phyloP scores from a whole-genome alignment of 345 rosid species.

The Moringa oleifera region DNA sequence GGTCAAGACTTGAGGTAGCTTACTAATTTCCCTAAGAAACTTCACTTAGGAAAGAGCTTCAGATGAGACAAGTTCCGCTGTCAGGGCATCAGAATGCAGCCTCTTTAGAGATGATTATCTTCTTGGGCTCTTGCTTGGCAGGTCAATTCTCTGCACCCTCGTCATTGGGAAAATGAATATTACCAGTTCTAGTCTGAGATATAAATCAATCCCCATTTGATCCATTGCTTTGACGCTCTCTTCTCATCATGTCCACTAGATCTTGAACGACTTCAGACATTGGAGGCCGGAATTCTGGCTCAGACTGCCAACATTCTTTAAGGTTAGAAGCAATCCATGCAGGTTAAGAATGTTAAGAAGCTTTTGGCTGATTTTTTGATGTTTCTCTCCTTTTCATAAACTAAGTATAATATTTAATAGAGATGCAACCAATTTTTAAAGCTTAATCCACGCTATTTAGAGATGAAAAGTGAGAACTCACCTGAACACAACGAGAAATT shows the following conservation, averaged over 20 bases:
- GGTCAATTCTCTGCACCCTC: conserved; percentile 11
- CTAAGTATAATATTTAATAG: too few relatives aligned
- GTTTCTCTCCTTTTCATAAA: background rate
- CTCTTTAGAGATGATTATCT: conserved; percentile 12
- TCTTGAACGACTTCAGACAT: conserved; percentile 99
- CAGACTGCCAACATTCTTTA: conserved; percentile 39
- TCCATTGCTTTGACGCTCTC: conserved; percentile 53
- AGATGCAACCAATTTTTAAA: too few relatives aligned
- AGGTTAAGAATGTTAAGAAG: background rate
- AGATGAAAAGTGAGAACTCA: conserved; percentile 19
- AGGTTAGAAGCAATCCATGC: background rate
- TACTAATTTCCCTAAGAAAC: conserved; percentile 1
- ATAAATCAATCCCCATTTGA: conserved; percentile 39
- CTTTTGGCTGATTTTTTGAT: background rate
- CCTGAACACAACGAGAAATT: conserved; percentile 93
- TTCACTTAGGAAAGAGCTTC: conserved; percentile 1
- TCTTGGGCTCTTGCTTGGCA: conserved; percentile 5
- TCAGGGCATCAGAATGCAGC: conserved; percentile 6
- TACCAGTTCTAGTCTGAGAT: conserved; percentile 4
- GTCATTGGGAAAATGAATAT: conserved; percentile 13
- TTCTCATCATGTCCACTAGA: conserved; percentile 66
- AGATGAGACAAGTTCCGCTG: conserved; percentile 13
- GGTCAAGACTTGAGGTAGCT: background rate
- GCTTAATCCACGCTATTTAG: background rate
- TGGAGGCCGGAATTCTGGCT: conserved; percentile 76